phyloP scores from a whole-genome alignment of 2,329 filamentous ascomycete genomes.

The Penicillium aurantiogriseum region DNA sequence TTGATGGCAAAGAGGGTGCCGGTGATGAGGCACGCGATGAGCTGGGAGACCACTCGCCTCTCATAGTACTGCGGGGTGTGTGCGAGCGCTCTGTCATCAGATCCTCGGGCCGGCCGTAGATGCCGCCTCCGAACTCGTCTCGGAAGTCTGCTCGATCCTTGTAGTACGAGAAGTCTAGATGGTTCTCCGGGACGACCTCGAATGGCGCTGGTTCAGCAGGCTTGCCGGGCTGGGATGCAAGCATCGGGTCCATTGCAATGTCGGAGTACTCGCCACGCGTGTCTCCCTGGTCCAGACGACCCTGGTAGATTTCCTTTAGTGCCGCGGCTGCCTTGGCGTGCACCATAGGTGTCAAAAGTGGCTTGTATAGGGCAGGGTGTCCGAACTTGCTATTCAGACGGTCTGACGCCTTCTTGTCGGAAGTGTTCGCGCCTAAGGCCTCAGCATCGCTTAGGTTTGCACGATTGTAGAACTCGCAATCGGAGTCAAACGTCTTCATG shows the following conservation, averaged over 20 bases:
- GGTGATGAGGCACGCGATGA: conserved; percentile 45
- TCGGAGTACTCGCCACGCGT: conserved; percentile 62
- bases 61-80: conserved; percentile 41
- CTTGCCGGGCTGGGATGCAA: conserved; percentile 57
- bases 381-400: conserved; percentile 77
- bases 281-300: conserved; percentile 62
- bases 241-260: conserved; percentile 78
- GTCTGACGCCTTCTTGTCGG: conserved; percentile 50
- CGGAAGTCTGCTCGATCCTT: conserved; percentile 87
- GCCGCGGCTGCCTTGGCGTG: conserved; percentile 85
- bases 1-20: conserved; percentile 35
- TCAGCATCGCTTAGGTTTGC: conserved; percentile 56
- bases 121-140: conserved; percentile 77
- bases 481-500: conserved; percentile 69
- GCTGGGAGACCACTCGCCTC: conserved; percentile 38
- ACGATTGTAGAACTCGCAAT: conserved; percentile 77
- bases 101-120: conserved; percentile 48
- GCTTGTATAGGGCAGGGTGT: conserved; percentile 85
- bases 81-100: conserved; percentile 46
- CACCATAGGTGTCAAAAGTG: conserved; percentile 92
- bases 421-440: conserved; percentile 37
- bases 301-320: conserved; percentile 80
- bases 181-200: conserved; percentile 81
- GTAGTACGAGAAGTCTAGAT: conserved; percentile 88
- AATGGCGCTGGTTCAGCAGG: conserved; percentile 64